Conservation (phyloP, 495 filamentous ascomycete genomes). For the Hypoxylon rickii region DNA sequence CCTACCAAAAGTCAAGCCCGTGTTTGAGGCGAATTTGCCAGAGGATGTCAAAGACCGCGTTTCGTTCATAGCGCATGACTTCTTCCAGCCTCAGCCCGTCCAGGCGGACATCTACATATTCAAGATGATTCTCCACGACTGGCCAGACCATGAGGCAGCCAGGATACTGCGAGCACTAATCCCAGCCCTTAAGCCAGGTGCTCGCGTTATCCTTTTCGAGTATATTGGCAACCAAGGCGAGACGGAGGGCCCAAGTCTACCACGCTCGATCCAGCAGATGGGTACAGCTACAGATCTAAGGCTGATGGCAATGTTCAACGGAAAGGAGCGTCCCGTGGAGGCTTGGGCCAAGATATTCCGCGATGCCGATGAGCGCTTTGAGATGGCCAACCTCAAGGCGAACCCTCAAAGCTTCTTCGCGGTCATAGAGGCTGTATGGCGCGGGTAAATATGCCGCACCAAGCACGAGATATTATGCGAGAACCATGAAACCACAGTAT, state of each 20-base stretch:
- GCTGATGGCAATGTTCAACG: constrained; percentile 39
- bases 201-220: constrained; percentile 54
- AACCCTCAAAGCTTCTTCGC: constrained; percentile 35
- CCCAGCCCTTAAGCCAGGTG: constrained; percentile 45
- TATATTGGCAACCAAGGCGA: constrained; percentile 41
- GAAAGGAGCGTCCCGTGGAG: constrained; percentile 35
- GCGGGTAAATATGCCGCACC: constrained; percentile 22
- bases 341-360: constrained; percentile 38
- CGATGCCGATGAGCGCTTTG: constrained; percentile 34
- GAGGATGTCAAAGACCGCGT: constrained; percentile 44
- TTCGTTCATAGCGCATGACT: constrained; percentile 52
- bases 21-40: constrained; percentile 35
- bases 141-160: constrained; percentile 47
- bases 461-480: too few species aligned
- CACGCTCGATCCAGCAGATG: constrained; percentile 35
- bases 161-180: constrained; percentile 50
- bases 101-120: constrained; percentile 60
- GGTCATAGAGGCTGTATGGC: constrained; percentile 36
- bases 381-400: constrained; percentile 25
- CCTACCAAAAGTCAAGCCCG: constrained; percentile 32
- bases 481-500: too few species aligned
- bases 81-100: constrained; percentile 55
- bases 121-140: constrained; percentile 60
- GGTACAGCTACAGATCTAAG: constrained; percentile 36
- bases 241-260: constrained; percentile 18